Evolutionary conservation across 306 rosid species (phyloP).

Genomic region (Begonia loranthoides): DNA sequence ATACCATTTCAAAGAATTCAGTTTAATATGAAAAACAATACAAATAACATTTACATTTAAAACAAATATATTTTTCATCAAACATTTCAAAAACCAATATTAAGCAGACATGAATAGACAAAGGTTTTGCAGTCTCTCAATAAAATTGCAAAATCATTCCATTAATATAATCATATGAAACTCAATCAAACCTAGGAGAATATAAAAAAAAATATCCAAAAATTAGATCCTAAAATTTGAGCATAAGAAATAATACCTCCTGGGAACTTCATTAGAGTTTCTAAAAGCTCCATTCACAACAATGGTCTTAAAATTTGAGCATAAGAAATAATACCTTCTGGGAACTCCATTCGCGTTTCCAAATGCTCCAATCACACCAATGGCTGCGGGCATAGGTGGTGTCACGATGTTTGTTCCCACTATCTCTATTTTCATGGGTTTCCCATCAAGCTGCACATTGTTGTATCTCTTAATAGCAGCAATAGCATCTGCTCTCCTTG

Average conservation of each 20-base stretch:
- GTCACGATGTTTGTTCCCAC: constrained; percentile 73
- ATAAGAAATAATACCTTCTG: constrained; percentile 7
- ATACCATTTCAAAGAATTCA: too few relatives aligned
- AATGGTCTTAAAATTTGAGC: constrained; percentile 5
- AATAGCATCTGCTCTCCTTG: constrained; percentile 60
- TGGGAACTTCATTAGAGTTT: constrained; percentile 36
- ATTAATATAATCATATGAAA: too few relatives aligned
- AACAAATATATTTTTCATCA: too few relatives aligned
- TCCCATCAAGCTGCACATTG: constrained; percentile 86
- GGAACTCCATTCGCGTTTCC: constrained; percentile 45
- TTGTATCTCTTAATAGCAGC: constrained; percentile 94
- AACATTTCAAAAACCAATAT: too few relatives aligned
- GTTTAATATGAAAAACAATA: too few relatives aligned
- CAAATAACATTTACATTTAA: too few relatives aligned
- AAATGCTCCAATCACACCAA: constrained; percentile 26
- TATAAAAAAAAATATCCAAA: too few relatives aligned
- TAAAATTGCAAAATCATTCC: too few relatives aligned
- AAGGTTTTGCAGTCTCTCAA: too few relatives aligned
- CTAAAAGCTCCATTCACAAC: constrained; percentile 31
- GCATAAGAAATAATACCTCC: constrained; percentile 3
- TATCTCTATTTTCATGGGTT: constrained; percentile 91
- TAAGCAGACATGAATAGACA: too few relatives aligned
- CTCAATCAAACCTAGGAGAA: too few relatives aligned
- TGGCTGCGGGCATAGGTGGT: constrained; percentile 22
- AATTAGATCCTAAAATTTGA: too few relatives aligned